Evolutionary conservation across 352 stramenopile species (phyloP).

Genomic region (Phytophthora sp.): DNA sequence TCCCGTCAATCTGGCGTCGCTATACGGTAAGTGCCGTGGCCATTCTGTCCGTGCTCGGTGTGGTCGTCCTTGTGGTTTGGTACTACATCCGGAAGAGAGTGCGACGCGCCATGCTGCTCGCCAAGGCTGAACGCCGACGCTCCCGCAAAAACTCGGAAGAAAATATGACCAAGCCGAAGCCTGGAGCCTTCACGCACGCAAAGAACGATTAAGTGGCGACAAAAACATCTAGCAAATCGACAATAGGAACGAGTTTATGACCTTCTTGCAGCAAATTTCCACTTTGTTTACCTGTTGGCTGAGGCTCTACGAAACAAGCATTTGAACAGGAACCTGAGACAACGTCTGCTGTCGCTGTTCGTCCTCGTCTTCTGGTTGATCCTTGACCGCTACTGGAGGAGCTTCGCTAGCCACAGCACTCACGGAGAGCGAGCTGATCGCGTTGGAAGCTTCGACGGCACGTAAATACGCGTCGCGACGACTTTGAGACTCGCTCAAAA

Average conservation of each 20-base stretch:
- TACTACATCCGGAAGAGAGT: conserved; percentile 88
- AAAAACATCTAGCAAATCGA: conserved; percentile 25
- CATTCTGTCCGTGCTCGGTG: conserved; percentile 68
- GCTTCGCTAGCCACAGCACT: neutral
- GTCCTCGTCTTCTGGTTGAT: conserved; percentile 6
- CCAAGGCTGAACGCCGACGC: conserved; percentile 91
- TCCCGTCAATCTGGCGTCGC: conserved; percentile 84
- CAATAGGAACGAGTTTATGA: no score
- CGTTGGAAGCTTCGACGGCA: conserved; percentile 35
- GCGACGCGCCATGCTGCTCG: conserved; percentile 74
- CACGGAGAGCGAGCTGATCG: conserved; percentile 18
- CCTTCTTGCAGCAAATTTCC: conserved; percentile 11
- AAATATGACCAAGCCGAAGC: conserved; percentile 50
- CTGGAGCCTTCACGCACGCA: conserved; percentile 59
- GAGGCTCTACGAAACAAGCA: conserved; percentile 68
- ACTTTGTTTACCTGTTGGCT: conserved; percentile 22
- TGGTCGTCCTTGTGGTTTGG: conserved; percentile 81
- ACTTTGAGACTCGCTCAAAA: conserved; percentile 43
- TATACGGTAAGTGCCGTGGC: conserved; percentile 85
- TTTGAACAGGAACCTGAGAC: conserved; percentile 69
- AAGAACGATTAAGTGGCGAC: conserved; percentile 58
- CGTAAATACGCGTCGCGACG: conserved; percentile 57
- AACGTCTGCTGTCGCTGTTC: conserved; percentile 30
- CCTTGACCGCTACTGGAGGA: conserved; percentile 17
- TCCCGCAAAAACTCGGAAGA: conserved; percentile 79